These are phyloP conservation scores for Calophaca sinica DNA, from an alignment of 306 rosid species.

Conservation along the genomic window DNA sequence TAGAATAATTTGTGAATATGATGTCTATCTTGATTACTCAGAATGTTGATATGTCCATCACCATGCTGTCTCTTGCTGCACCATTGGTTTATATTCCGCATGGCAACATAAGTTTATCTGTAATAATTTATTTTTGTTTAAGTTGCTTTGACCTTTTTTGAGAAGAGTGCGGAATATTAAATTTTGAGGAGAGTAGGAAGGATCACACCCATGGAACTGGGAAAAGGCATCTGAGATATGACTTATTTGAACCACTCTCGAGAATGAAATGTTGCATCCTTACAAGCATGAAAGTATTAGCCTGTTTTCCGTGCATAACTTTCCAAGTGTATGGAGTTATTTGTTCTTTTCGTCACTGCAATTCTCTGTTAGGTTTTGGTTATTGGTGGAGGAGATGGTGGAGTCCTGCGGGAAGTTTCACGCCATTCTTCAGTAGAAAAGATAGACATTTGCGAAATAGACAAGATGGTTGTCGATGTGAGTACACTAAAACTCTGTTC, in stretches of 20 bases:
- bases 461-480: conserved; percentile 97
- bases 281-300: conserved; percentile 10
- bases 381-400: conserved; percentile 99
- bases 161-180: neutral
- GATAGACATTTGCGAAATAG: conserved; percentile 96
- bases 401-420: conserved; percentile 96
- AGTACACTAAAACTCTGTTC: conserved; percentile 48
- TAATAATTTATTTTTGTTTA: neutral
- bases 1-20: conserved; percentile 8
- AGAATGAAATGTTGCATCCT: neutral
- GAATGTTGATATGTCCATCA: conserved; percentile 18
- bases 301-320: conserved; percentile 18
- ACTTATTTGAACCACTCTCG: conserved; percentile 5
- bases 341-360: conserved; percentile 41
- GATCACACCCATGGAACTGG: neutral
- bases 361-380: conserved; percentile 78
- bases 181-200: conserved; percentile 31
- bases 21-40: conserved; percentile 7
- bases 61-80: conserved; percentile 1
- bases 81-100: conserved; percentile 18
- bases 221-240: conserved; percentile 25
- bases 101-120: neutral
- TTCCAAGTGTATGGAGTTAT: conserved; percentile 2
- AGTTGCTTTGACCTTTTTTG: neutral
- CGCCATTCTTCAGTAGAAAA: conserved; percentile 85